phyloP scores from a whole-genome alignment of 495 filamentous ascomycete genomes.

The Aspergillus egyptiacus region DNA sequence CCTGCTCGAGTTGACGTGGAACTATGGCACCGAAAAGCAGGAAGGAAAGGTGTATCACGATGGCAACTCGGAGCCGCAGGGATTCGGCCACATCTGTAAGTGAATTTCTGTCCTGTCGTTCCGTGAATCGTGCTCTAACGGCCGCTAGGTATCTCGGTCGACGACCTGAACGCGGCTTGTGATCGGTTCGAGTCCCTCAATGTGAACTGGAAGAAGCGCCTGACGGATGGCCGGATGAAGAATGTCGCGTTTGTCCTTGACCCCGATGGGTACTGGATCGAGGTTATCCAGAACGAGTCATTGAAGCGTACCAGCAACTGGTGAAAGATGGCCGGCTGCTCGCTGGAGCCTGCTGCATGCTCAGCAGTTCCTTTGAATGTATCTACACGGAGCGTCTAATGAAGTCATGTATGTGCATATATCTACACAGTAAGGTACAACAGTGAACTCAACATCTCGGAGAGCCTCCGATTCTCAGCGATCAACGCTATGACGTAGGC shows the following conservation, averaged over 20 bases:
- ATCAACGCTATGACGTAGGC: not conserved
- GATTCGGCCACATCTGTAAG: conserved; percentile 87
- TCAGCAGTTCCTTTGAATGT: too few relatives aligned
- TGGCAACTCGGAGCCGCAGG: conserved; percentile 85
- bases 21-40: conserved; percentile 93
- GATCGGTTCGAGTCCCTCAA: conserved; percentile 73
- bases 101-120: conserved; percentile 6
- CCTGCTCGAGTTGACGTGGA: conserved; percentile 88
- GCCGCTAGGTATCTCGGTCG: conserved; percentile 66
- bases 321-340: too few relatives aligned
- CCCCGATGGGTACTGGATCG: conserved; percentile 89
- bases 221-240: conserved; percentile 89
- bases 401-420: not conserved
- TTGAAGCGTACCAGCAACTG: conserved; percentile 45
- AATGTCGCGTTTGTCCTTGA: conserved; percentile 92
- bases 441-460: not conserved
- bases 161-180: conserved; percentile 82
- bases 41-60: conserved; percentile 81
- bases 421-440: not conserved
- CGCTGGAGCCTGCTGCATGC: too few relatives aligned
- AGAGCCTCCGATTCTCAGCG: not conserved
- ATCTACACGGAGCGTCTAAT: too few relatives aligned
- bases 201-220: conserved; percentile 88
- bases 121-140: not conserved
- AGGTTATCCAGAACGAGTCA: conserved; percentile 70